Evolutionary conservation across 129 eudicot genomes (phyloP), one percentile per base, ranked within the genome.

Genomic region (Flaveria brownii): DNA sequence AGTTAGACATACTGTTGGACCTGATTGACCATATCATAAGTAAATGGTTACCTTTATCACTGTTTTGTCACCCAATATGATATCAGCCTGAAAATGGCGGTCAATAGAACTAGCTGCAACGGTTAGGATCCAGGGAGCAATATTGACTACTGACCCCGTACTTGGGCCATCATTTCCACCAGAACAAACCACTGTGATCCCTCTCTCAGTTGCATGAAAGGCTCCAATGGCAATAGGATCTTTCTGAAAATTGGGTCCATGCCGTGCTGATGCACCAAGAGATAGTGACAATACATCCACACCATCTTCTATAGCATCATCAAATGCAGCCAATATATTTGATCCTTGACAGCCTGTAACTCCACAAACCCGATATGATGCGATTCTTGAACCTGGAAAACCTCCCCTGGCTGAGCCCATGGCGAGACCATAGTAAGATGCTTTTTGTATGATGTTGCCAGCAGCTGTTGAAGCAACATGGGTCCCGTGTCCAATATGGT

Each of bases 221-320:
- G 97, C 84, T 42, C 98, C 98, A 25, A 93, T 82, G n/a, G 98
- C 92, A 11, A 93, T 81, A 4, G 96, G 85, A 70, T 93, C 98
- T 2, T 42, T 67, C 16, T 77, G 81, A 66, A 93, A 82, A 15
- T 85, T 69, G 0, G 84, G 81, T 23, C 33, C 86, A 0, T 2
- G 23, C 2, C 63, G 77, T 3, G 89, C 78, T 0, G 81, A 63
- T 26, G 86, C 22, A 13, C 96, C 98, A 12, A 93, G 79, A 2
- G 98, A 93, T 16, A 93, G 22, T 0, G 98, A 90, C 66, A 90
- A 61, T 4, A 93, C 83, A 70, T 93, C 95, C 25, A 93, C 97
- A 2, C 97, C 97, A 55, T 93, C 98, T 26, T 73, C 68, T 2
- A 93, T 86, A 0, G 98, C 98, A 70, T 88, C 92, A 74, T 93